Conservation (phyloP, 495 filamentous ascomycete species). For the Daldinia vernicosa region DNA sequence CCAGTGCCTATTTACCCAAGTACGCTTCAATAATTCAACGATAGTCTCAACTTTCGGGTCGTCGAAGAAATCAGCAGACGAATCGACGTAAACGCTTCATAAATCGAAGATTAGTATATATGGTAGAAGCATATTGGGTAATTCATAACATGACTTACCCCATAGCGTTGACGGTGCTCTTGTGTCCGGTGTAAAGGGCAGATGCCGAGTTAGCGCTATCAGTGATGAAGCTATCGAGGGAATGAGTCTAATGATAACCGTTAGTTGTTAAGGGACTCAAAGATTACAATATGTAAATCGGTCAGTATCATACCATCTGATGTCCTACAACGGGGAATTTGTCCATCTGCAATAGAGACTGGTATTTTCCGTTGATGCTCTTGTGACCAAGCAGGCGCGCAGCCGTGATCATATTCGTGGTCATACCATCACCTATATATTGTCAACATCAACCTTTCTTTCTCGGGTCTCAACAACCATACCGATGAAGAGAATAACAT, state of each 20-base stretch:
- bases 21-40: constrained; percentile 72
- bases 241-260: constrained; percentile 61
- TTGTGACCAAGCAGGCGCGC: constrained; percentile 79
- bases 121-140: background rate
- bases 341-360: constrained; percentile 72
- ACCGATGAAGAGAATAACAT: constrained; percentile 79
- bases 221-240: constrained; percentile 78
- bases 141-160: constrained; percentile 49
- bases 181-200: constrained; percentile 77
- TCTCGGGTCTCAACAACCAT: background rate
- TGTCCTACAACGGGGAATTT: constrained; percentile 76
- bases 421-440: constrained; percentile 72
- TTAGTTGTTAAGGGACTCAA: background rate
- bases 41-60: constrained; percentile 84
- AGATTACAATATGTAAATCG: constrained; percentile 1
- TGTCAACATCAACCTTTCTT: background rate
- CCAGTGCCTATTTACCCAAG: constrained; percentile 54
- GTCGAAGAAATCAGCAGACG: constrained; percentile 69
- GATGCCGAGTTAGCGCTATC: constrained; percentile 80
- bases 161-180: constrained; percentile 76
- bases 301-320: constrained; percentile 59
- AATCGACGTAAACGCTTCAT: constrained; percentile 72
- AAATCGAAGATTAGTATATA: background rate
- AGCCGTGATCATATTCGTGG: constrained; percentile 77
- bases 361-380: constrained; percentile 77